Evolutionary conservation across 352 stramenopile genomes (phyloP), one percentile per base, ranked within the genome.

Genomic region (Globisporangium nodosum): DNA sequence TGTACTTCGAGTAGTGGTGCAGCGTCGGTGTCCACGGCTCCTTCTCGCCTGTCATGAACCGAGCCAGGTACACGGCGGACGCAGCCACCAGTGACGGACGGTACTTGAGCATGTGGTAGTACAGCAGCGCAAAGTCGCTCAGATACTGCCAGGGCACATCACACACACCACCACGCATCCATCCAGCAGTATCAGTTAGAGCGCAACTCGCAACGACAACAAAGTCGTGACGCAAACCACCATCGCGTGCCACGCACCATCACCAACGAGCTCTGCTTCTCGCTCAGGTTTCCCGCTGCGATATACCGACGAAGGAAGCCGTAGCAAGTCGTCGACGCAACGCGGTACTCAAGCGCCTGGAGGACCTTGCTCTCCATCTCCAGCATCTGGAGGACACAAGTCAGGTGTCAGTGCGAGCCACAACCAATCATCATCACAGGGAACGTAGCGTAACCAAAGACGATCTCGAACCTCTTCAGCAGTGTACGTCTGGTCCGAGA

Each of bases 401-500:
- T 6, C 5, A 37, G 33, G 33, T 37, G 8, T 37, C 33, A 45
- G 27, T 53, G 9, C 35, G 21, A 37, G 18, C 5, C 27, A 40
- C 7, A 2, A 12, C 27, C 7, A 3, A 7, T 11, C 21, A 20
- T 11, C 9, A 24, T n/a, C 49, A 7, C 16, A 13, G 4, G 16
- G 1, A 40, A 20, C 31, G 45, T 1, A 39, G 1, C 13, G 37
- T n/a, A 56, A 58, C 1, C 46, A 45, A 33, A 52, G 1, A 15
- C 12, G 2, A 37, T 16, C 20, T 62, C 66, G 3, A 65, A 91
- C 81, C 80, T 91, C 76, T 50, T 89, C 76, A 6, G 76, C 69
- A 20, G 83, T 96, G 71, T 99, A 99, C 18, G 96, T 97, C 64
- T 97, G 81, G 69, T 99, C 95, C 3, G 93, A 98, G 59, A 99